A percentile compares a stretch with the other conserved stretches of the same genome.
Conservation (phyloP, 306 rosid genomes). For the Glycine soja region DNA sequence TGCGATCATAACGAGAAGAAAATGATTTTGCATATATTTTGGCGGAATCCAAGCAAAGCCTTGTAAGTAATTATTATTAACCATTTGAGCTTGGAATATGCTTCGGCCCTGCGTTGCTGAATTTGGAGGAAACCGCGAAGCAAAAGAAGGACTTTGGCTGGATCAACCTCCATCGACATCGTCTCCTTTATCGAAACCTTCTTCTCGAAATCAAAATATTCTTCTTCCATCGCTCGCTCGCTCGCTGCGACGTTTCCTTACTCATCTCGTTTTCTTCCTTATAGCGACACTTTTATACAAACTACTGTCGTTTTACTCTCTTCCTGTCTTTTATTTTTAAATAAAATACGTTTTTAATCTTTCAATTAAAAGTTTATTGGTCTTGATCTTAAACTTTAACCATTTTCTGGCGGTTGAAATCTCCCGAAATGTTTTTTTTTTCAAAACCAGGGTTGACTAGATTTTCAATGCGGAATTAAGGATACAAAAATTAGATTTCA, state of each 20-base stretch:
- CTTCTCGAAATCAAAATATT: constrained; percentile 66
- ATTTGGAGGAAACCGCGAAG: constrained; percentile 70
- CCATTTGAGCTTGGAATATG: constrained; percentile 80
- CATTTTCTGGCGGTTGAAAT: no score
- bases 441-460: no score
- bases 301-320: background rate
- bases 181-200: constrained; percentile 63
- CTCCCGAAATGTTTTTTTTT: no score
- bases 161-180: constrained; percentile 50
- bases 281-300: background rate
- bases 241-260: background rate
- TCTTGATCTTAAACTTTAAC: no score
- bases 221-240: constrained; percentile 51
- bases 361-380: no score
- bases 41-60: constrained; percentile 13
- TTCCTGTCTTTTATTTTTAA: no score
- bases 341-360: no score
- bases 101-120: constrained; percentile 84
- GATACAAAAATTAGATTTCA: no score
- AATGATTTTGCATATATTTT: background rate
- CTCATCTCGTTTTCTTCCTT: background rate
- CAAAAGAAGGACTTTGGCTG: constrained; percentile 49
- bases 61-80: background rate
- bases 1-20: background rate
- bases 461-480: no score